phyloP scores from a whole-genome alignment of 495 filamentous ascomycete species.

The Penicillium longicatenatum region DNA sequence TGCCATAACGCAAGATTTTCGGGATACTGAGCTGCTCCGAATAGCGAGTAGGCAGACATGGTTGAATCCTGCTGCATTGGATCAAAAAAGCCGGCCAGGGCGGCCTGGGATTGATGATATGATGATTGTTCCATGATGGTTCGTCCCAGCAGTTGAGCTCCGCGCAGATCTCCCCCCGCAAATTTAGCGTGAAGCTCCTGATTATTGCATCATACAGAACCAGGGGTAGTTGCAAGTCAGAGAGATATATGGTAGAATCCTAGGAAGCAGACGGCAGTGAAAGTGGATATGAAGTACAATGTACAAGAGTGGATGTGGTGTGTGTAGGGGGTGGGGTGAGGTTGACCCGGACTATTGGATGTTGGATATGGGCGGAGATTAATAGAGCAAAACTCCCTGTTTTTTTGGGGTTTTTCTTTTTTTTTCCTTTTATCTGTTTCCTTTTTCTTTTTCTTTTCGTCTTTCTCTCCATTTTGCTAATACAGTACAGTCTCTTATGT shows the following conservation, averaged over 20 bases:
- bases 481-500: no score
- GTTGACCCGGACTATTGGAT: conserved; percentile 26
- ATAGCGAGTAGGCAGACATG: conserved; percentile 40
- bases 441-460: no score
- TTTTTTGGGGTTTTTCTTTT: no score
- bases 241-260: no score
- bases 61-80: conserved; percentile 31
- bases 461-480: no score
- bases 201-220: conserved; percentile 20
- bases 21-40: conserved; percentile 41
- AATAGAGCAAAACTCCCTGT: conserved; percentile 2
- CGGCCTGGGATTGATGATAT: conserved; percentile 36
- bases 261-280: not conserved
- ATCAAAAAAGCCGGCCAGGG: conserved; percentile 35
- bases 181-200: conserved; percentile 14
- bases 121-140: conserved; percentile 35
- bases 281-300: not conserved
- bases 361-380: conserved; percentile 28
- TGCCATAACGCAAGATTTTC: conserved; percentile 50
- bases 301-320: conserved; percentile 2
- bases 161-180: conserved; percentile 13
- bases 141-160: conserved; percentile 6
- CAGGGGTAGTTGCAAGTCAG: no score
- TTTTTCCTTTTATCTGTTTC: no score
- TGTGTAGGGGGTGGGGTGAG: conserved; percentile 17